Evolutionary conservation across 176 grass and related monocot genomes (phyloP), one percentile per base, ranked within the genome.

Genomic region (Saccharum spontaneum): DNA sequence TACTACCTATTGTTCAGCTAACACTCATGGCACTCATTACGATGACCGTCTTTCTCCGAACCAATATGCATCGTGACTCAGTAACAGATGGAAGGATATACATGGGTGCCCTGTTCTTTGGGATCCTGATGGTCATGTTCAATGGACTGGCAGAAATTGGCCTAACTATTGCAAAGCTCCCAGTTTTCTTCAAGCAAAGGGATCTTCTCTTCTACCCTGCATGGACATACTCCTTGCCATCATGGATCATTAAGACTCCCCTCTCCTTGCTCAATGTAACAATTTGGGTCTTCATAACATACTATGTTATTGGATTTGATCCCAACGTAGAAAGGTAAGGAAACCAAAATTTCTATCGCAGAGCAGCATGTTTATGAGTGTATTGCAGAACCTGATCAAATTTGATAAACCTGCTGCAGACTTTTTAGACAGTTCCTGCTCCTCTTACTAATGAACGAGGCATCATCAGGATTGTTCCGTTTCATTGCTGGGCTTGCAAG

Each of bases 131-230:
- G 83, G 72, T 93, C 62, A 93, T 95, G 94, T 91, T 95, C 84
- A 93, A 93, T 80, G 91, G 94, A 39, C 85, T 95, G 49, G 86
- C 88, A 80, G 94, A 95, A 83, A 17, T 95, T 73, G 86, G 89
- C 39, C 66, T 93, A 80, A 86, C 94, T 44, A 83, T 93, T 71
- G 55, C 72, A 69, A 93, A 91, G 74, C 88, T 95, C 17, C 94
- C 94, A 36, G 91, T 95, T 85, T 95, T 95, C 69, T 95, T 87
- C 84, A 95, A 95, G 88, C 94, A 95, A 79, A 87, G 94, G 60
- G 89, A 95, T 86, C 88, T 91, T 83, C 91, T 89, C 28, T 91
- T 95, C 75, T 95, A 87, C 77, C 94, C 94, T 62, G 88, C 88
- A 76, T 95, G 94, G 94, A 79, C 91, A 45, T 95, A 95, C 72